Conservation (phyloP, 768 basidiomycete genomes). For the Leccinellum luteum region DNA sequence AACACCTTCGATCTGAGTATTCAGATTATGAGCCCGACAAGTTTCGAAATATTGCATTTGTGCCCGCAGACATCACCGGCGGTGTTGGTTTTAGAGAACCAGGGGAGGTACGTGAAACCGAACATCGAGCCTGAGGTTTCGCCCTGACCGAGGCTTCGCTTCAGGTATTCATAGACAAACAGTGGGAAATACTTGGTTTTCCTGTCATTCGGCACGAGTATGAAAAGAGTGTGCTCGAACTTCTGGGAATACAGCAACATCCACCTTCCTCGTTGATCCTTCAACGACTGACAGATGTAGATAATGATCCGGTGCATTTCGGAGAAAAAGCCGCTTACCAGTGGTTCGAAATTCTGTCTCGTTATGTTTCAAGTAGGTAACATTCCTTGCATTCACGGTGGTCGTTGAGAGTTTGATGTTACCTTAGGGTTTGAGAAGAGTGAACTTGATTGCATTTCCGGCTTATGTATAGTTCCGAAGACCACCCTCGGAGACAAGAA, state of each 20-base stretch:
- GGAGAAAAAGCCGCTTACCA: conserved; percentile 48
- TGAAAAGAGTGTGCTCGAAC: too few relatives aligned
- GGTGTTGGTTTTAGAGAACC: too few relatives aligned
- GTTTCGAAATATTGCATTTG: conserved; percentile 28
- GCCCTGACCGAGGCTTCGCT: too few relatives aligned
- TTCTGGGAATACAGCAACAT: conserved; percentile 29
- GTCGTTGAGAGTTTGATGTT: not conserved
- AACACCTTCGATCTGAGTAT: conserved; percentile 7
- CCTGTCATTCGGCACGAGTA: too few relatives aligned
- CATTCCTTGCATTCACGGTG: conserved; percentile 42
- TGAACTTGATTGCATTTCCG: conserved; percentile 57
- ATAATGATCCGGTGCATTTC: conserved; percentile 53
- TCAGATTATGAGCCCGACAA: conserved; percentile 50
- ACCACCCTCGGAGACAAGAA: conserved; percentile 27
- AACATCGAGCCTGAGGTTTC: too few relatives aligned
- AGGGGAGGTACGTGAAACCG: too few relatives aligned
- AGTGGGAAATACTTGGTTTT: too few relatives aligned
- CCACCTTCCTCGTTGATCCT: conserved; percentile 62
- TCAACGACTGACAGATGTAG: conserved; percentile 36
- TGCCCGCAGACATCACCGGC: too few relatives aligned
- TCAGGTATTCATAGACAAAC: too few relatives aligned
- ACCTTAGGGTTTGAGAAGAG: conserved; percentile 49
- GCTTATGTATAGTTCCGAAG: conserved; percentile 62
- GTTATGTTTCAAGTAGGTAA: conserved; percentile 51
- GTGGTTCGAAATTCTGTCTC: conserved; percentile 66